Conservation (phyloP, 83 land plant genomes). For the Picea abies region DNA sequence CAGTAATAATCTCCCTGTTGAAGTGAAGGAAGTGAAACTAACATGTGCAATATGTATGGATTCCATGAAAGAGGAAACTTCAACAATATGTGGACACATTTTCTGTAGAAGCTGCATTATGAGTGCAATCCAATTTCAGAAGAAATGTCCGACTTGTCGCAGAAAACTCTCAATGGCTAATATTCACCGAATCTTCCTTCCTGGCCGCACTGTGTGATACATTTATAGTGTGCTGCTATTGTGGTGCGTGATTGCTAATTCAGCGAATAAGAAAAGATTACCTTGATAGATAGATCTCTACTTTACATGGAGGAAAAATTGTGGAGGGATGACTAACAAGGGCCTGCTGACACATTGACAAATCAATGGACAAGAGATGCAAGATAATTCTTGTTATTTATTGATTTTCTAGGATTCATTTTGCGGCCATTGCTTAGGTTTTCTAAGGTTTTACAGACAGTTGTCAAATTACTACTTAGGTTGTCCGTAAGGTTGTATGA, state of each 20-base stretch:
- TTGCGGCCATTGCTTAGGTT: not conserved
- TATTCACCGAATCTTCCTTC: slow-evolving; percentile 69
- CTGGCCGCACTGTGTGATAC: slow-evolving; percentile 27
- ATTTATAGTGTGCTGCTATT: not conserved
- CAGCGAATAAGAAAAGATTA: not conserved
- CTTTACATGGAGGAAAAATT: not conserved
- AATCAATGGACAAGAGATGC: not conserved
- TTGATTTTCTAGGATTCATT: not conserved
- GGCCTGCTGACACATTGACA: not conserved
- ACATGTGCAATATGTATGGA: slow-evolving; percentile 81
- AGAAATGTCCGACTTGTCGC: slow-evolving; percentile 82
- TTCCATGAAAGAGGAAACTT: slow-evolving; percentile 65
- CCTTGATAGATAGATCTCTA: not conserved
- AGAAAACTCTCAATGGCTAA: slow-evolving; percentile 40
- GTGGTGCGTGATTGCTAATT: not conserved
- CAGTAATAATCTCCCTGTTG: slow-evolving; percentile 13
- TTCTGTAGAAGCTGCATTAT: slow-evolving; percentile 71
- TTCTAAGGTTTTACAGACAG: not conserved
- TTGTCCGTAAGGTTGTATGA: not conserved
- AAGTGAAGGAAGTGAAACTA: slow-evolving; percentile 26
- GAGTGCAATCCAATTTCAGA: slow-evolving; percentile 53
- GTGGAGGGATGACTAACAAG: slow-evolving; percentile 2
- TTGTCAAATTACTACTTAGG: not conserved
- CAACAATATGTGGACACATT: slow-evolving; percentile 86
- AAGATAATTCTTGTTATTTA: not conserved